Base-by-base conservation (phyloP, 148 eudicot genomes). In the Rhododendron williamsianum region DNA sequence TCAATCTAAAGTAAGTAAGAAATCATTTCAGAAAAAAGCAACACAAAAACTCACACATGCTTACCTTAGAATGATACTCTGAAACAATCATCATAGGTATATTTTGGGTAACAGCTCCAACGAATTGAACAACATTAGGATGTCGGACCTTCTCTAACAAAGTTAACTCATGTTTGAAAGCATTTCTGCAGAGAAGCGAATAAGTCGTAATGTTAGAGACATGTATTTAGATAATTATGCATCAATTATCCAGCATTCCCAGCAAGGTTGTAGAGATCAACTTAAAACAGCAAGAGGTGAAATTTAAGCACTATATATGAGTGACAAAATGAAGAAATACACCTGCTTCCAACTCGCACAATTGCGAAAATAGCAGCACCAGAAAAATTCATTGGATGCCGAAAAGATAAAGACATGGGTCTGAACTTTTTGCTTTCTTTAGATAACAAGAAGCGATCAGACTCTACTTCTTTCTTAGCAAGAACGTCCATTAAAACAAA, bases 61-160 rank as follows among this genome's bases (percentile, higher is more conserved):
- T 84, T 89, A 94, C 98, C 91, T 90, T 95, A 67, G 95, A 74
- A 85, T 95, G 98, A 89, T 88, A 92, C 92, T 97, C 99, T 80
- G 90, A 92, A 83, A 97, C 96, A 41, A 97, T 97, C 99, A 97
- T 97, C 99, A 97, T 95, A 72, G 99, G 99, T 82, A 92, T 85
- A 89, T 97, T 94, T 88, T 97, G 99, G 87, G 99, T 97, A 65
- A 97, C 99, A 83, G 99, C 99, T 86, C 99, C 99, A 91, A 97
- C 98, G 86, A 97, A 97, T 91, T 97, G 99, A 88, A 97, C 91
- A 84, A 97, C 94, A 81, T 97, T 95, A 77, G 99, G 99, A 91
- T 97, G 99, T 30, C 99, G 95, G 67, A 94, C 98, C 91, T 95
- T 97, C 89, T 97, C 98, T 84, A 97, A 78, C 86, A 95, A 84